Percentiles rank a stretch among this genome's conserved stretches.
These are phyloP conservation scores for Scolecobasidium constrictum DNA, from an alignment of 2,329 filamentous ascomycete genomes.

Conservation along the genomic window DNA sequence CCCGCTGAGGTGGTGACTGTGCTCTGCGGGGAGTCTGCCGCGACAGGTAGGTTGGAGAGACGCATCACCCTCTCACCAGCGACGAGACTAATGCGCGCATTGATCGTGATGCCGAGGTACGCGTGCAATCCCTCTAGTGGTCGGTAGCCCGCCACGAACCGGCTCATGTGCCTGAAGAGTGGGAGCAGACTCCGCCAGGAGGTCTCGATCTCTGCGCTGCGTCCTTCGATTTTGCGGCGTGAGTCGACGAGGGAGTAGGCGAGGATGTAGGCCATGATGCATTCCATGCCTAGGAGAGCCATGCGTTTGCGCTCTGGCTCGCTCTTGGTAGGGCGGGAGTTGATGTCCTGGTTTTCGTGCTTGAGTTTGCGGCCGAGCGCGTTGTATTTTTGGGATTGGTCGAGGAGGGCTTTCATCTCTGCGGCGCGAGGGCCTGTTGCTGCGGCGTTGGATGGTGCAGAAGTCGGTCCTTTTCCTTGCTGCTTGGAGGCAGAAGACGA, in stretches of 20 bases:
- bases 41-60: slow-evolving; percentile 15
- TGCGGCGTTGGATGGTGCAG: slow-evolving; percentile 20
- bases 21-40: slow-evolving; percentile 15
- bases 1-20: background rate
- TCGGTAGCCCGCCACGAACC: slow-evolving; percentile 21
- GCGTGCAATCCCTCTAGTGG: slow-evolving; percentile 30
- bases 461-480: slow-evolving; percentile 18
- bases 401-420: slow-evolving; percentile 25
- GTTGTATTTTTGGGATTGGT: slow-evolving; percentile 28
- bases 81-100: slow-evolving; percentile 24
- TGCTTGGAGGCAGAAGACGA: slow-evolving; percentile 1
- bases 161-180: slow-evolving; percentile 21
- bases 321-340: slow-evolving; percentile 11
- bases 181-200: slow-evolving; percentile 18
- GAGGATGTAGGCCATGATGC: slow-evolving; percentile 32
- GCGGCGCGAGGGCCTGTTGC: slow-evolving; percentile 14
- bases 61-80: slow-evolving; percentile 18
- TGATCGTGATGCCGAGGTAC: slow-evolving; percentile 29
- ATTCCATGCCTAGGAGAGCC: slow-evolving; percentile 34
- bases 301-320: slow-evolving; percentile 25
- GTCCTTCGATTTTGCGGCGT: slow-evolving; percentile 19
- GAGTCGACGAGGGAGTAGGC: slow-evolving; percentile 24
- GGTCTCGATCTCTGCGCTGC: slow-evolving; percentile 21
- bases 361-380: slow-evolving; percentile 34
- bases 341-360: slow-evolving; percentile 20